phyloP scores from a whole-genome alignment of 176 grass and related monocot genomes.

The Avena insularis region DNA sequence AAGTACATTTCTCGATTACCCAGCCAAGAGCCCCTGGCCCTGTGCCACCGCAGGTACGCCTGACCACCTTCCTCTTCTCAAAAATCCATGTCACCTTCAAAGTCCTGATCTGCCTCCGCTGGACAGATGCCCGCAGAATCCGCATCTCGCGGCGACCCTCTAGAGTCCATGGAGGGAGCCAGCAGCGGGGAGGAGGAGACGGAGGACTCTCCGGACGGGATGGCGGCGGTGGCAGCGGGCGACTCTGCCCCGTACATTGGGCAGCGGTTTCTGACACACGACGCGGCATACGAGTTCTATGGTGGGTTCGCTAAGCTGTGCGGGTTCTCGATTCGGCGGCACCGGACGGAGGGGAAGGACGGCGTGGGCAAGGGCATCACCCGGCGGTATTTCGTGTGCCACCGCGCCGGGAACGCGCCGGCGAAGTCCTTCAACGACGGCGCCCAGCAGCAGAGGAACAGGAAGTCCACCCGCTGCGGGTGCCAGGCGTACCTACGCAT shows the following conservation, averaged over 20 bases:
- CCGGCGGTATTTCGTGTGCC: slow-evolving; percentile 83
- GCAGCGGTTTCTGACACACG: slow-evolving; percentile 68
- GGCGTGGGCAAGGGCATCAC: slow-evolving; percentile 72
- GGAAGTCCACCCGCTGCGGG: slow-evolving; percentile 72
- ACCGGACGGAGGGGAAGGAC: slow-evolving; percentile 78
- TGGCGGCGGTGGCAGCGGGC: slow-evolving; percentile 30
- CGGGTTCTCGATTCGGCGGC: slow-evolving; percentile 86
- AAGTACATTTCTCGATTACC: no score
- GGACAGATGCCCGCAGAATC: slow-evolving; percentile 40
- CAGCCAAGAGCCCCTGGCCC: no score
- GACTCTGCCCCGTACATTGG: slow-evolving; percentile 63
- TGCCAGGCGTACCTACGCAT: slow-evolving; percentile 79
- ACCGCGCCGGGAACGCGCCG: slow-evolving; percentile 71
- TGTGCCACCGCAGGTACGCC: no score
- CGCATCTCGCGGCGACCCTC: slow-evolving; percentile 47
- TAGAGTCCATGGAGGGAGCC: slow-evolving; percentile 55
- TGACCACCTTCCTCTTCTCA: neutral
- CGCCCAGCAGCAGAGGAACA: slow-evolving; percentile 60
- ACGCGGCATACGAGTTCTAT: slow-evolving; percentile 75
- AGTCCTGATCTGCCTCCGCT: neutral
- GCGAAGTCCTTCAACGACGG: slow-evolving; percentile 57
- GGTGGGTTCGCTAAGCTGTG: slow-evolving; percentile 61
- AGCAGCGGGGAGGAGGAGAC: slow-evolving; percentile 37
- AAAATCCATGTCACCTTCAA: neutral
- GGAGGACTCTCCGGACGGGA: slow-evolving; percentile 40